A percentile compares a stretch with the other conserved stretches of the same genome.
Evolutionary conservation across 2,329 filamentous ascomycete species (phyloP).

Genomic region (Falciphora oryzae): DNA sequence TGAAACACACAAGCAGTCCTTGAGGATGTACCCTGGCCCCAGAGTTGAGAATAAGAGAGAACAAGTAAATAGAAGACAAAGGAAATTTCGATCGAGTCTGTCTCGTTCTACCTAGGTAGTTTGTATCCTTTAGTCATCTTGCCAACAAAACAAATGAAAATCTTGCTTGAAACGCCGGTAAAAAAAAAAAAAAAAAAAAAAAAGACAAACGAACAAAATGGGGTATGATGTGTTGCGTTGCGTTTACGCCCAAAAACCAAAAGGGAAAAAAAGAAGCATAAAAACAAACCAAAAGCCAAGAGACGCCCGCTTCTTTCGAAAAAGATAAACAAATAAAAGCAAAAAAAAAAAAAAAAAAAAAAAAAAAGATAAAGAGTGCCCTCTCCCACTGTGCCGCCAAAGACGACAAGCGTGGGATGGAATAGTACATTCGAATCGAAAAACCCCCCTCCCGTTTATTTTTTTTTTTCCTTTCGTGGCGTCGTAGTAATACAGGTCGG

Average conservation of each 20-base stretch:
- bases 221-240: background rate
- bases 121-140: background rate
- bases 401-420: too few species aligned
- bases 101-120: background rate
- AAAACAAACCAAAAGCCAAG: background rate
- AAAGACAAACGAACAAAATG: too few species aligned
- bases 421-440: too few species aligned
- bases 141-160: background rate
- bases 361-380: too few species aligned
- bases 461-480: conserved; percentile 16
- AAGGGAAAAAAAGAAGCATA: background rate
- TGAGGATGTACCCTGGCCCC: too few species aligned
- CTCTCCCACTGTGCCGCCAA: too few species aligned
- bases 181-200: too few species aligned
- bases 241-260: background rate
- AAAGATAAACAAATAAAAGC: background rate
- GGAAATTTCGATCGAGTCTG: background rate
- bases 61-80: background rate
- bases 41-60: too few species aligned
- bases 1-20: too few species aligned
- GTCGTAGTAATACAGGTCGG: background rate
- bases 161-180: background rate
- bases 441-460: too few species aligned
- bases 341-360: background rate
- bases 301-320: background rate